phyloP scores from a whole-genome alignment of 2,329 filamentous ascomycete species.

The Ophiostoma piceae region DNA sequence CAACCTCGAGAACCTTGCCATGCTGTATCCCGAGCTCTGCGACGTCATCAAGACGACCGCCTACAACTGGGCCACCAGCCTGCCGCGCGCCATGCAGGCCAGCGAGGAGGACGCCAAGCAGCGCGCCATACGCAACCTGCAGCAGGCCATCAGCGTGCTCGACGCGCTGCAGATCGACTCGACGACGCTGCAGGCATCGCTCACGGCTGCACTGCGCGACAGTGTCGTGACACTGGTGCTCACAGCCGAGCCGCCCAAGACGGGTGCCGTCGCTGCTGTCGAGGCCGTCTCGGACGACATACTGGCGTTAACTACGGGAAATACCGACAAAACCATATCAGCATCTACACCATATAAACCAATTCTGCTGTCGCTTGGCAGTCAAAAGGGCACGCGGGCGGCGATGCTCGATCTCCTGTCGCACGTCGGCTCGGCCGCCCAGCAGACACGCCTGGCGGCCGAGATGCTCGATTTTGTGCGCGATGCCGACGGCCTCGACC shows the following conservation, averaged over 20 bases:
- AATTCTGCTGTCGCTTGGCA: constrained; percentile 58
- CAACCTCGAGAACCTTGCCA: constrained; percentile 48
- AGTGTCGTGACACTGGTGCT: constrained; percentile 53
- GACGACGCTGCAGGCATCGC: constrained; percentile 58
- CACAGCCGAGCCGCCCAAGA: constrained; percentile 32
- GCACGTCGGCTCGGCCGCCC: constrained; percentile 52
- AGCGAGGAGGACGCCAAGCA: constrained; percentile 75
- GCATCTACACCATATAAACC: constrained; percentile 46
- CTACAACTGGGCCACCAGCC: constrained; percentile 73
- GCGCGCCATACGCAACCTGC: constrained; percentile 68
- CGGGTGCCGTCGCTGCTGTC: constrained; percentile 30
- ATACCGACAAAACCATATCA: neutral
- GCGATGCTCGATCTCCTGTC: constrained; percentile 55
- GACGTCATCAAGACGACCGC: constrained; percentile 61
- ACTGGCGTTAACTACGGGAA: neutral
- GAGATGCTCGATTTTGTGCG: constrained; percentile 61
- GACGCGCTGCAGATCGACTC: constrained; percentile 59
- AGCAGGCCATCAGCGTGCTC: constrained; percentile 64
- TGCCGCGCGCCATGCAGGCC: constrained; percentile 77
- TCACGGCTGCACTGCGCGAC: constrained; percentile 67
- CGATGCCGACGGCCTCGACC: constrained; percentile 51
- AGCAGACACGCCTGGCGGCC: constrained; percentile 55
- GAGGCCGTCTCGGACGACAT: constrained; percentile 32
- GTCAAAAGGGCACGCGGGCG: constrained; percentile 57
- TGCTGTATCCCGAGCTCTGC: constrained; percentile 48